These are phyloP conservation scores for Pythium folliculosum DNA, from an alignment of 352 stramenopile species.

Conservation along the genomic window DNA sequence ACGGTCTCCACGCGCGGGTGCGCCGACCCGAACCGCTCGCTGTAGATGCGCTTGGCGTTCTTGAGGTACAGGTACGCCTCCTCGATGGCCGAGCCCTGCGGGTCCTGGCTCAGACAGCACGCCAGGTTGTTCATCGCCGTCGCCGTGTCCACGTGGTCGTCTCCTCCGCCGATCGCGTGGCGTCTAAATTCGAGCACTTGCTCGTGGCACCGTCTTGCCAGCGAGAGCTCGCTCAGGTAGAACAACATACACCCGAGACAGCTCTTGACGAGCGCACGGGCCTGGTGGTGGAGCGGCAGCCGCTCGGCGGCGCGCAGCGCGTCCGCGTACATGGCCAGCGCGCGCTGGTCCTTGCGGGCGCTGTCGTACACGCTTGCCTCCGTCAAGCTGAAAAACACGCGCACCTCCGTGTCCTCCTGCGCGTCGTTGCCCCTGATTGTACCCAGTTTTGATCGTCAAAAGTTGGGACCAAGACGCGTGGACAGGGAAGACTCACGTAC, in stretches of 20 bases:
- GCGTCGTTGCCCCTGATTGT: not conserved
- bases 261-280: constrained; percentile 45
- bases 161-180: constrained; percentile 29
- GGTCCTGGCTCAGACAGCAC: constrained; percentile 59
- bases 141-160: constrained; percentile 56
- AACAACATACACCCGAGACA: constrained; percentile 60
- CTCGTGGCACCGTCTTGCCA: constrained; percentile 61
- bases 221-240: constrained; percentile 46
- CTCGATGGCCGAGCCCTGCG: constrained; percentile 37
- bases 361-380: constrained; percentile 62
- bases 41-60: constrained; percentile 47
- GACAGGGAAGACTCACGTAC: too few relatives aligned
- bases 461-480: too few relatives aligned
- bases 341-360: constrained; percentile 46
- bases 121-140: constrained; percentile 78
- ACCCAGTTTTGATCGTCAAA: too few relatives aligned
- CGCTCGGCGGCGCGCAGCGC: constrained; percentile 43
- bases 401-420: constrained; percentile 35
- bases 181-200: constrained; percentile 44
- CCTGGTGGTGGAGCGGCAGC: constrained; percentile 40
- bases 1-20: constrained; percentile 53
- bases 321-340: constrained; percentile 51
- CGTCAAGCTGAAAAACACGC: constrained; percentile 56
- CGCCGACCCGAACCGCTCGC: constrained; percentile 39
- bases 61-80: constrained; percentile 64